These are phyloP conservation scores for Solanum sejunctum DNA, from an alignment of 257 asterid genomes.

Conservation along the genomic window DNA sequence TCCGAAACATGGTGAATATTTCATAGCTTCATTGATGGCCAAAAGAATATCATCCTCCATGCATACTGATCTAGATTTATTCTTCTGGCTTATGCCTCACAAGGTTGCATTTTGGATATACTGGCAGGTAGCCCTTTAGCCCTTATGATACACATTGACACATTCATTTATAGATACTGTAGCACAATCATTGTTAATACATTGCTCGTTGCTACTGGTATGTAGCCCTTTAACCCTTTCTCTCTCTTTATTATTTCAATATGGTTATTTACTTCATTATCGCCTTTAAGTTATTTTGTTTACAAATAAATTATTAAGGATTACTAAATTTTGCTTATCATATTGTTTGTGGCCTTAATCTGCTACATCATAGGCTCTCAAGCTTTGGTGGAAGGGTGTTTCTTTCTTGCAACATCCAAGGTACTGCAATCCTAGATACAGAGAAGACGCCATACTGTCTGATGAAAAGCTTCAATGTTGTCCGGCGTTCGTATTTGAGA, in stretches of 20 bases:
- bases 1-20: conserved; percentile 81
- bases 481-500: conserved; percentile 11
- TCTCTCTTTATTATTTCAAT: neutral
- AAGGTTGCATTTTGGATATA: conserved; percentile 88
- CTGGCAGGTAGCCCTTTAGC: conserved; percentile 67
- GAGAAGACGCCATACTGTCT: conserved; percentile 31
- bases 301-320: neutral
- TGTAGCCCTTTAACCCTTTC: too few species aligned
- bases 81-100: conserved; percentile 99
- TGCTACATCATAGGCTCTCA: conserved; percentile 41
- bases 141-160: neutral
- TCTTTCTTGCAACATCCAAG: conserved; percentile 63
- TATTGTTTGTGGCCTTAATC: neutral
- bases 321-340: neutral
- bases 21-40: conserved; percentile 84
- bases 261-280: neutral
- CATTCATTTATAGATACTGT: neutral
- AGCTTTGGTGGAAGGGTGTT: conserved; percentile 86
- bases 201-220: neutral
- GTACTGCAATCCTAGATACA: conserved; percentile 39
- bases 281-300: neutral
- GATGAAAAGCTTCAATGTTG: conserved; percentile 25
- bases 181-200: neutral
- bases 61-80: conserved; percentile 36
- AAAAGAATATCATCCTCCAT: conserved; percentile 35